Conservation (phyloP, 345 rosid species). For the Eucalyptus dawsonii region DNA sequence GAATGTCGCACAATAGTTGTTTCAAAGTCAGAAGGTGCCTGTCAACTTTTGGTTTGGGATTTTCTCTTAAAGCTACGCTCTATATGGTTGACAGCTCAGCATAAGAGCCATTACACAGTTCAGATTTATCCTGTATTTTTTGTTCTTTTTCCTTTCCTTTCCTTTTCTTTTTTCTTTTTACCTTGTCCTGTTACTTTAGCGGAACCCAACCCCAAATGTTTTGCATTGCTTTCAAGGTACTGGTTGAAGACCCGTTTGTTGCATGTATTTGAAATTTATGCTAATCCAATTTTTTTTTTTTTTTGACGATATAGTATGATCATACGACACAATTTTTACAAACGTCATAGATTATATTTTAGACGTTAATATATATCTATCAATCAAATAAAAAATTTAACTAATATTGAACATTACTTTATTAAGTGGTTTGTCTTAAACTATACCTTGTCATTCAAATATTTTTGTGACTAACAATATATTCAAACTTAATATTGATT, state of each 20-base stretch:
- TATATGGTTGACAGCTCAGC: neutral
- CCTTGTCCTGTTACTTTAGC: neutral
- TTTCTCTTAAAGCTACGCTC: neutral
- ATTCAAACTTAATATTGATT: neutral
- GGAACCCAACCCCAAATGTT: neutral
- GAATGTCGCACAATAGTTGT: neutral
- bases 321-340: neutral
- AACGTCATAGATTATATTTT: no score
- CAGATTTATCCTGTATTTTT: fast-evolving
- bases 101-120: no score
- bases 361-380: no score
- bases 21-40: neutral
- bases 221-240: neutral
- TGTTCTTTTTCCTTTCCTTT: neutral
- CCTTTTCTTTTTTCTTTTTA: neutral
- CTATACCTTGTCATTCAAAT: neutral
- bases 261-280: no score
- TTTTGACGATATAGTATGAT: no score
- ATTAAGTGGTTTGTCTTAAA: neutral
- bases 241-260: neutral
- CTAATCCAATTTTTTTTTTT: no score
- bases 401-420: neutral
- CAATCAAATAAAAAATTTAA: no score
- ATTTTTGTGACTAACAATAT: no score
- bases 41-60: neutral